phyloP scores from a whole-genome alignment of 2,329 filamentous ascomycete species.

The Incumbomyces lentus region DNA sequence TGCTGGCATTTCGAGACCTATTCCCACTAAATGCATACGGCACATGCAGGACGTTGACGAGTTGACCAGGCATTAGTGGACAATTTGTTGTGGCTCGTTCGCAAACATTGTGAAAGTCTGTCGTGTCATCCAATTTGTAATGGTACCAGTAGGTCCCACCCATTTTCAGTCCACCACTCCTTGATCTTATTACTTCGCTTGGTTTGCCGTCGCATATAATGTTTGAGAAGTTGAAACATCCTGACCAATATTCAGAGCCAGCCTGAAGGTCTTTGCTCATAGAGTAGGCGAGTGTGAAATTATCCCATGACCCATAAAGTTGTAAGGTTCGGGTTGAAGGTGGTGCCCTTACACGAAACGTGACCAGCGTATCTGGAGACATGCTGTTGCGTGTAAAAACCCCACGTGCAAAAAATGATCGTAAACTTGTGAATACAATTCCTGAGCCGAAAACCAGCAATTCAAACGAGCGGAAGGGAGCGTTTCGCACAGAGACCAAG shows the following conservation, averaged over 20 bases:
- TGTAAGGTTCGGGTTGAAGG: constrained; percentile 51
- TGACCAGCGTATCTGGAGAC: constrained; percentile 23
- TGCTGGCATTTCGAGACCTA: constrained; percentile 54
- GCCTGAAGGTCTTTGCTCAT: constrained; percentile 73
- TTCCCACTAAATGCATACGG: constrained; percentile 52
- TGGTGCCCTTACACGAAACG: constrained; percentile 27
- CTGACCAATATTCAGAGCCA: constrained; percentile 69
- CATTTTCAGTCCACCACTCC: constrained; percentile 78
- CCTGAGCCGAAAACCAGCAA: too few species aligned
- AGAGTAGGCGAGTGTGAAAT: constrained; percentile 66
- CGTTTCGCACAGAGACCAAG: too few species aligned
- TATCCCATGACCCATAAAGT: constrained; percentile 89
- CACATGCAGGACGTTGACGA: constrained; percentile 72
- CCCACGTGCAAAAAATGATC: background rate
- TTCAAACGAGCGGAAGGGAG: too few species aligned
- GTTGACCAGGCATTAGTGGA: constrained; percentile 78
- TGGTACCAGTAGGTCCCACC: constrained; percentile 88
- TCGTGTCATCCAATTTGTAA: constrained; percentile 73
- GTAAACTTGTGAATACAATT: background rate
- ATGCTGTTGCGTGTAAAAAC: background rate
- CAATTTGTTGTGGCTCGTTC: constrained; percentile 68
- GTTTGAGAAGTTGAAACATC: constrained; percentile 75
- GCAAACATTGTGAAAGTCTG: constrained; percentile 64
- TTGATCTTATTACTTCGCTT: constrained; percentile 40
- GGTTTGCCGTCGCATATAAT: constrained; percentile 70